These are phyloP conservation scores for Coriaria nepalensis DNA, from an alignment of 306 rosid species.

Conservation along the genomic window DNA sequence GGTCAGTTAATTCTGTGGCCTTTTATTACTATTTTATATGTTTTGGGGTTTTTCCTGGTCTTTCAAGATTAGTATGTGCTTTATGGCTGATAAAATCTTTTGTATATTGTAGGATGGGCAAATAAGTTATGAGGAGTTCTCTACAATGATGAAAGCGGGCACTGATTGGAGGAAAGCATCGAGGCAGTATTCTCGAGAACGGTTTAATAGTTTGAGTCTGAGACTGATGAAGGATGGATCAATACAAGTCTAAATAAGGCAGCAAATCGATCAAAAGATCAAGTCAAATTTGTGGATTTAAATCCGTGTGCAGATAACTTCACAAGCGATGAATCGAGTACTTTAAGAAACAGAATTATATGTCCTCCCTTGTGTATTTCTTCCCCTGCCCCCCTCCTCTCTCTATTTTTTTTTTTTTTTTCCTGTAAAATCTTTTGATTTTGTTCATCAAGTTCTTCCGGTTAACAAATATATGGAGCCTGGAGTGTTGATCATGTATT, in stretches of 20 bases:
- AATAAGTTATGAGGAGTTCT: conserved; percentile 80
- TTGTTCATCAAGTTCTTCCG: neutral
- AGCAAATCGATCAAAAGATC: too few relatives aligned
- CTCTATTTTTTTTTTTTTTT: neutral
- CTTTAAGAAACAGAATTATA: too few relatives aligned
- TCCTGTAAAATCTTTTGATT: neutral
- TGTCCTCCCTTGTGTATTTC: too few relatives aligned
- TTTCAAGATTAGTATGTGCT: too few relatives aligned
- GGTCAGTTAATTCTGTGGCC: conserved; percentile 27
- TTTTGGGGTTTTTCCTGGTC: too few relatives aligned
- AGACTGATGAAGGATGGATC: conserved; percentile 69
- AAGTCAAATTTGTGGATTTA: too few relatives aligned
- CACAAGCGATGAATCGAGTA: too few relatives aligned
- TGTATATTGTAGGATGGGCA: conserved; percentile 54
- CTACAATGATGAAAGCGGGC: conserved; percentile 92
- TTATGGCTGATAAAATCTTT: too few relatives aligned
- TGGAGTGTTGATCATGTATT: conserved; percentile 1
- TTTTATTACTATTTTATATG: neutral
- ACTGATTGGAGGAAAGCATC: conserved; percentile 99
- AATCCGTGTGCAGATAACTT: too few relatives aligned
- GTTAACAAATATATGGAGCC: conserved; percentile 1
- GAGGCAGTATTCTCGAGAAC: conserved; percentile 88
- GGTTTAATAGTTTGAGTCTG: conserved; percentile 68
- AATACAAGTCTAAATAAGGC: conserved; percentile 14
- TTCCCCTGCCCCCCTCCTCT: neutral